Evolutionary conservation across 1,139 yeast species (phyloP), one percentile per base, ranked within the genome.

Genomic region (Kodamaea sp.): DNA sequence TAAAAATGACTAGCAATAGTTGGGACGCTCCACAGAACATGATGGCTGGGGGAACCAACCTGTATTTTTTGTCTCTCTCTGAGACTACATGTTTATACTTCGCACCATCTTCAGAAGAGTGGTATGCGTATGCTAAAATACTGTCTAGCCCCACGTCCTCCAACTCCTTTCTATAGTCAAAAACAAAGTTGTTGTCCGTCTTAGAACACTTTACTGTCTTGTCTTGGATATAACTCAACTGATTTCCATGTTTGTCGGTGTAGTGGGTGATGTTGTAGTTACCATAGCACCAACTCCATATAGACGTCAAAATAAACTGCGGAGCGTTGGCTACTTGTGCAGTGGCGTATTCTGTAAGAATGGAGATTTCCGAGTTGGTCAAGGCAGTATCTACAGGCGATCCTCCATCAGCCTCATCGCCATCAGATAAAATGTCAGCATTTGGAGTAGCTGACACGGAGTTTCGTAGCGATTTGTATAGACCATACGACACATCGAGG

Each of bases 271-370:
- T 45, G 29, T 56, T 56, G 48, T 71, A 75, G 32, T 57, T 55
- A 3, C 78, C 76, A 29, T 56, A 61, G 48, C 83, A 78, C 66
- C 76, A 74, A 30, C 55, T 52, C 62, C 70, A 62, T 10, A 73
- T 38, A 2, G 73, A 64, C 0, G 74, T 59, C 6, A 61, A 44
- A 8, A 76, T 63, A 41, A 60, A 68, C 47, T 78, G 81, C 0
- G 83, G 82, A 0, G 80, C 74, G 21, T 53, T 46, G 5, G 61
- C 59, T n/a, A 77, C 78, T 46, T 74, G 72, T 4, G 57, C 55
- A 35, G 63, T 61, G 2, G 80, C 73, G 43, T 76, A 76, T 9
- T 63, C 55, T 0, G 78, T 61, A 25, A 78, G 53, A 5, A 77
- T 55, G 7, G 59, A 45, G 20, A 78, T 68, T 41, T 76, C 80